These are phyloP conservation scores for Acrocalymma vagum DNA, from an alignment of 2,329 filamentous ascomycete species.

Conservation along the genomic window DNA sequence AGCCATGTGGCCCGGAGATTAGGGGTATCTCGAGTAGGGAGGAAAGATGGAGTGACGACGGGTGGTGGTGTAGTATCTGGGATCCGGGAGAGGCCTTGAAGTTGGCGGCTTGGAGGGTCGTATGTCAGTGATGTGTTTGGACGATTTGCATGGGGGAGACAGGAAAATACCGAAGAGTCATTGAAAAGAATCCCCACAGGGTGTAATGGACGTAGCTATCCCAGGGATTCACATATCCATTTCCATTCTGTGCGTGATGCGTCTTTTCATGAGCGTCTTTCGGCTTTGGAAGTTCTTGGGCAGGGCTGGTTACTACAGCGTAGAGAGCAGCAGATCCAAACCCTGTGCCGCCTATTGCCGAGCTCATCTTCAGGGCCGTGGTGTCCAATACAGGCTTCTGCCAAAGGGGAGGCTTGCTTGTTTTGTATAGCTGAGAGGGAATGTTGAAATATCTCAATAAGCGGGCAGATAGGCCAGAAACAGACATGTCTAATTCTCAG, in stretches of 20 bases:
- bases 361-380: constrained; percentile 43
- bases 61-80: constrained; percentile 71
- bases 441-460: too few relatives aligned
- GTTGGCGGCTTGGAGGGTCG: constrained; percentile 48
- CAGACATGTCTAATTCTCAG: too few relatives aligned
- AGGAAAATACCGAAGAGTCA: constrained; percentile 51
- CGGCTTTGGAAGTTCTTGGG: constrained; percentile 50
- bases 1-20: constrained; percentile 90
- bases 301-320: constrained; percentile 51
- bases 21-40: constrained; percentile 64
- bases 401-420: too few relatives aligned
- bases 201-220: constrained; percentile 57
- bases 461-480: too few relatives aligned
- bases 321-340: constrained; percentile 42
- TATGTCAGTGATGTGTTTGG: not conserved
- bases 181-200: constrained; percentile 41
- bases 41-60: constrained; percentile 73
- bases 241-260: constrained; percentile 63
- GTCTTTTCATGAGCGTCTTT: constrained; percentile 55
- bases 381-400: constrained; percentile 29
- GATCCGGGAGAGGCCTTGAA: constrained; percentile 59
- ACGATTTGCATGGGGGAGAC: too few relatives aligned
- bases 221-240: constrained; percentile 67
- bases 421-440: too few relatives aligned
- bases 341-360: constrained; percentile 26